Evolutionary conservation across 495 filamentous ascomycete species (phyloP).

Genomic region (Alectoria sarmentosa): DNA sequence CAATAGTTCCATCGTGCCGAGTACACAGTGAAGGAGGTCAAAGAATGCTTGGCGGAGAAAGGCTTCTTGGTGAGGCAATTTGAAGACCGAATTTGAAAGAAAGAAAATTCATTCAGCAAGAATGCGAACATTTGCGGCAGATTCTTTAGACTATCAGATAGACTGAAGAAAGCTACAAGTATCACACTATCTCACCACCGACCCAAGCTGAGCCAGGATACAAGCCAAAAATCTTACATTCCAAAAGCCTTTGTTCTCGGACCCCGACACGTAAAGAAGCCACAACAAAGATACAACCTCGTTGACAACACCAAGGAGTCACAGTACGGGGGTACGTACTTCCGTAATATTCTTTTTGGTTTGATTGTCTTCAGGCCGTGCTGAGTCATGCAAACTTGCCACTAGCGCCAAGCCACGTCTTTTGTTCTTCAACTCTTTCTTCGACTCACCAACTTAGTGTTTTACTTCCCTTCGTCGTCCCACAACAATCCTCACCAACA

Average conservation of each 20-base stretch:
- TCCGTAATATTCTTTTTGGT: too few species aligned
- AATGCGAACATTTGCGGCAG: not conserved
- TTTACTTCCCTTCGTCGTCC: not conserved
- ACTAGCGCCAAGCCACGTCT: conserved; percentile 5
- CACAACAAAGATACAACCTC: too few species aligned
- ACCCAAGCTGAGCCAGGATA: too few species aligned
- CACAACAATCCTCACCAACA: not conserved
- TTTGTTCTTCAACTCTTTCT: not conserved
- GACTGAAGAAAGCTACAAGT: not conserved
- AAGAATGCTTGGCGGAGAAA: conserved; percentile 63
- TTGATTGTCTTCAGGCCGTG: not conserved
- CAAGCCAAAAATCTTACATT: not conserved
- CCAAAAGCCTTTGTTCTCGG: too few species aligned
- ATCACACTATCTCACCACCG: too few species aligned
- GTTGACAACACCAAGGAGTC: too few species aligned
- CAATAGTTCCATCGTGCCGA: conserved; percentile 82
- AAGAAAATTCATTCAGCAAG: too few species aligned
- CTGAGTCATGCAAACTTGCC: conserved; percentile 10
- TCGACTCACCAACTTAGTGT: not conserved
- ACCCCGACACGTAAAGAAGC: too few species aligned
- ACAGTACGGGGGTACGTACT: not conserved
- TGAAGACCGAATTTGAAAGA: conserved; percentile 47
- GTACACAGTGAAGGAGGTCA: conserved; percentile 93
- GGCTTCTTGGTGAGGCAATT: conserved; percentile 70
- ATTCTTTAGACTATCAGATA: not conserved